phyloP scores from a whole-genome alignment of 1,284 basidiomycete species.

The Heterobasidion occidentale region DNA sequence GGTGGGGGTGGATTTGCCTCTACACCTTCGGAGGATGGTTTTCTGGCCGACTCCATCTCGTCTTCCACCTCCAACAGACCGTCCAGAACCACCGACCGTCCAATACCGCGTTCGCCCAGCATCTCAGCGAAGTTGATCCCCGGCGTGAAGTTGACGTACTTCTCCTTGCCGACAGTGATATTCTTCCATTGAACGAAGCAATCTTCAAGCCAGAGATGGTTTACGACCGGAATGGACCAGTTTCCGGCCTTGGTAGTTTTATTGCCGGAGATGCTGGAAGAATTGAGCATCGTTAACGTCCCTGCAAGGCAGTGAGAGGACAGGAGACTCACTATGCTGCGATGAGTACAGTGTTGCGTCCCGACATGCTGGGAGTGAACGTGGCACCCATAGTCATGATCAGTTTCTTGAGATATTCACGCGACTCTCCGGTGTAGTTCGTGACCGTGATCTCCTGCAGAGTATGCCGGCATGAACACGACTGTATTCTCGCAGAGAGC shows the following conservation, averaged over 20 bases:
- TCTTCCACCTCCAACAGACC: slow-evolving; percentile 20
- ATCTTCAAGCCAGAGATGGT: slow-evolving; percentile 86
- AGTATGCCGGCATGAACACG: neutral
- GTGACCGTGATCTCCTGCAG: slow-evolving; percentile 72
- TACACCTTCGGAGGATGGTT: neutral
- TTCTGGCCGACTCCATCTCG: slow-evolving; percentile 15
- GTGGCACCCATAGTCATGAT: slow-evolving; percentile 70
- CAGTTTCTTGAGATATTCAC: slow-evolving; percentile 82
- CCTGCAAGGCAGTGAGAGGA: neutral
- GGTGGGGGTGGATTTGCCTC: neutral
- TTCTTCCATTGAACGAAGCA: slow-evolving; percentile 77
- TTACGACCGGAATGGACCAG: slow-evolving; percentile 83
- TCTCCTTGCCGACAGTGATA: slow-evolving; percentile 48
- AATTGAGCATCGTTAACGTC: neutral
- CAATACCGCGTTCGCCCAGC: slow-evolving; percentile 47
- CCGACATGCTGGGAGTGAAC: slow-evolving; percentile 77
- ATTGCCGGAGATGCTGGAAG: slow-evolving; percentile 49
- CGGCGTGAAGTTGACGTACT: slow-evolving; percentile 60
- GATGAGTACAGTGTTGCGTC: slow-evolving; percentile 70
- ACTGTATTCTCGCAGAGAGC: neutral
- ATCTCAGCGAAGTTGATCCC: slow-evolving; percentile 59
- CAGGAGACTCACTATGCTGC: slow-evolving; percentile 61
- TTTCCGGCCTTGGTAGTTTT: slow-evolving; percentile 68
- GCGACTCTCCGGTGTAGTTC: slow-evolving; percentile 78
- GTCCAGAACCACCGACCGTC: slow-evolving; percentile 22